Base-by-base conservation (phyloP, 805 yeast species). In the Naumovozyma castellii region DNA sequence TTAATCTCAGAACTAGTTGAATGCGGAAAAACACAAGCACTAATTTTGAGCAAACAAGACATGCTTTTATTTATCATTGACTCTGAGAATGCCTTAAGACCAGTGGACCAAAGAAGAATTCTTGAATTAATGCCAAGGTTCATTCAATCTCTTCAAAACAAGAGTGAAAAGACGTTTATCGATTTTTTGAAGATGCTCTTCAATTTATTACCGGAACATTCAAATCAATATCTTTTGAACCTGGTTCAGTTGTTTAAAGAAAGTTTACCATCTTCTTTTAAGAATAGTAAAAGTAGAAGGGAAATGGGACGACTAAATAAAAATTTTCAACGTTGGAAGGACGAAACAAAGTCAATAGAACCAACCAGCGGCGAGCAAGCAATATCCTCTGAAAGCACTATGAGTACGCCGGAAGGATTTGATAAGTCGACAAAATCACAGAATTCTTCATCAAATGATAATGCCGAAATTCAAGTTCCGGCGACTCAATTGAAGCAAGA, bases 401-500 rank as follows among this genome's bases (percentile, higher is more conserved):
- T 19, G 12, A 8, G 16, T 14, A 13, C 15, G 2, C 29, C 36
- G 19, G 12, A 19, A 5, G 29, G n/a, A 17, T 32, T 32, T 19
- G 16, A n/a, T 15, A n/a, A 4, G 34, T 20, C 30, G 12, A 22
- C 19, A 31, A 20, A 30, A 15, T 34, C 25, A 14, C 34, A 13
- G 8, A 27, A 18, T 16, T 25, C 3, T 18, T 13, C 9, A 22
- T 20, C 31, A 37, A 9, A 29, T 5, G 32, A 29, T 8, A n/a
- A 4, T 29, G 41, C 29, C 10, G 48, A 45, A 13, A 30, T 45
- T 16, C 46, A 45, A 35, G 43, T 45, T 8, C 39, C 40, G n/a
- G 44, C 40, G 5, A 45, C 48, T 2, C 48, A 45, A 42, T 16
- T n/a, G 4, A 19, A 32, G n/a, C 12, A 15, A 3, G 19, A 10